Evolutionary conservation across 441 rosid genomes (phyloP).

Genomic region (Geranium incanum): DNA sequence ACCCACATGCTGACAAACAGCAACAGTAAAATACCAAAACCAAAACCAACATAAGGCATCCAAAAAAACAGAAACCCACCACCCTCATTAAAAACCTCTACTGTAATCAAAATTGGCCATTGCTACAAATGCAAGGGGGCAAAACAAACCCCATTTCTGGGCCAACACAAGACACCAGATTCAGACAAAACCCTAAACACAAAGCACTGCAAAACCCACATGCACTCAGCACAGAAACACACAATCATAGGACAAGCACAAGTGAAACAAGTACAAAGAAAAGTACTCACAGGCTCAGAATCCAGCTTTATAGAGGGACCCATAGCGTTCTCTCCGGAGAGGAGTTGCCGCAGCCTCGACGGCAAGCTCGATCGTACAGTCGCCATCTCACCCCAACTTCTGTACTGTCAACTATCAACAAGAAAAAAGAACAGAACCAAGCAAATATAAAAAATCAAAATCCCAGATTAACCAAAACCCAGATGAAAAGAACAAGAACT

Average conservation of each 20-base stretch:
- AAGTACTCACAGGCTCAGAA: slow-evolving; percentile 73
- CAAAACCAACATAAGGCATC: not conserved
- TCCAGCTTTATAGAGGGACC: slow-evolving; percentile 77
- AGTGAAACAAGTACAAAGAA: not conserved
- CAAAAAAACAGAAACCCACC: not conserved
- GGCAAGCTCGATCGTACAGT: slow-evolving; percentile 81
- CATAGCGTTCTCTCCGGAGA: slow-evolving; percentile 73
- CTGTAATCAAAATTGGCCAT: not conserved
- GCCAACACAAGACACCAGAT: not conserved
- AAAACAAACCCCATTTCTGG: not conserved
- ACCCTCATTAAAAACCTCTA: not conserved
- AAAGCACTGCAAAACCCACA: slow-evolving; percentile 3
- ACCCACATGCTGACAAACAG: not conserved
- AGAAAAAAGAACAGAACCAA: too few species aligned
- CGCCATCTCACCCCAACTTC: slow-evolving; percentile 14
- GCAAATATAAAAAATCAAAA: too few species aligned
- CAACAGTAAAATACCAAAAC: not conserved
- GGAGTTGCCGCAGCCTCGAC: slow-evolving; percentile 80
- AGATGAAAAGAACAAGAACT: too few species aligned
- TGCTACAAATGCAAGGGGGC: not conserved
- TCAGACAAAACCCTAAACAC: slow-evolving; percentile 11
- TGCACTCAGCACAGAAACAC: not conserved
- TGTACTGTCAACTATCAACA: too few species aligned
- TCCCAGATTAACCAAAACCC: too few species aligned
- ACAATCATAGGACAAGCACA: not conserved